Evolutionary conservation across 306 rosid genomes (phyloP), one percentile per base, ranked within the genome.

Genomic region (Rosa lucieae): DNA sequence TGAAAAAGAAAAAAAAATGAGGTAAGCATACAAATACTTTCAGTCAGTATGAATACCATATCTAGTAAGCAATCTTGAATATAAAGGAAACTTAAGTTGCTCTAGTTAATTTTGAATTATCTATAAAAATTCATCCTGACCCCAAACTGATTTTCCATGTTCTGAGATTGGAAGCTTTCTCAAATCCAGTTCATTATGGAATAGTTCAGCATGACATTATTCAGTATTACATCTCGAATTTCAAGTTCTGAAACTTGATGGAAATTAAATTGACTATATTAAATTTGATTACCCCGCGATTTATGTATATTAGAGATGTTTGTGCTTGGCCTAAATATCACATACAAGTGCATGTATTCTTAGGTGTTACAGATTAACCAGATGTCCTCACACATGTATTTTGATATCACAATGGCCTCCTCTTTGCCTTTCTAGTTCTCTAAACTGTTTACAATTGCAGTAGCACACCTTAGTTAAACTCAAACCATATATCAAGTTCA

Each of bases 1-100:
- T 84, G 63, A 81, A 75, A 73, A 63, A 75, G 75, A 40, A 56
- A 56, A 26, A 26, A 5, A 12, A 56, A 56, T n/a, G 55, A 74
- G 10, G 69, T 10, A 40, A 29, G 5, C 40, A 49, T 17, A 29
- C 43, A 81, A 52, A 76, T 49, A 23, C 81, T 72, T 44, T 78
- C 72, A 55, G 74, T 56, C 46, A 55, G 17, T 35, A 67, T 40
- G 21, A 32, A 20, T 1, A 29, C 11, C 65, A 15, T 29, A 62
- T 5, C 68, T 32, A 32, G 43, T 63, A 32, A 32, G 9, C n/a
- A 32, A 32, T 12, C 74, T 46, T 9, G 29, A 68, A 43, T 43
- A n/a, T n/a, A 69, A 46, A 20, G 35, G 15, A 42, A 43, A 68
- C 35, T 1, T 10, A 32, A 20, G 3, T 21, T 21, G 20, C 20